Evolutionary conservation across 2,329 filamentous ascomycete species (phyloP).

Genomic region (Sporothrix brunneoviolacea): DNA sequence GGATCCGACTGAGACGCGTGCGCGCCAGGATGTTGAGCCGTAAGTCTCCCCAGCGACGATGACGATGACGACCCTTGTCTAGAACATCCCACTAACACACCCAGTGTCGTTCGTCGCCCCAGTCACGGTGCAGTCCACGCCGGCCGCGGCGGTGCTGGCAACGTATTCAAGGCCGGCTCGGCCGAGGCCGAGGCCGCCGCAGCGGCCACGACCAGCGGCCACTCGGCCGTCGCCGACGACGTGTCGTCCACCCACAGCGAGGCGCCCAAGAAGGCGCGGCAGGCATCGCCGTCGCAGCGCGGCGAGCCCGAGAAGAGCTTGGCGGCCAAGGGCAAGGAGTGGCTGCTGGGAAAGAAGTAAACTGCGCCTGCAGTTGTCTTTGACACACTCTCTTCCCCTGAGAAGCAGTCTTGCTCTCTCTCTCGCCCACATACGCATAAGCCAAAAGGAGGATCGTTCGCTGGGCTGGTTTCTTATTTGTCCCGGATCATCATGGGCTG

Average conservation of each 20-base stretch:
- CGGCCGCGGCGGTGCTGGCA: conserved; percentile 70
- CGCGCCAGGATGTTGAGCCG: conserved; percentile 76
- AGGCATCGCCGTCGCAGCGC: conserved; percentile 4
- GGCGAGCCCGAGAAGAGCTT: conserved; percentile 25
- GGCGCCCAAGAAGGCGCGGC: conserved; percentile 15
- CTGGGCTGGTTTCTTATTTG: too few relatives aligned
- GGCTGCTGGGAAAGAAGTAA: conserved; percentile 43
- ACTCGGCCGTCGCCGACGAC: conserved; percentile 29
- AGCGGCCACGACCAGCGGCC: conserved; percentile 20
- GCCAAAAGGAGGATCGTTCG: too few relatives aligned
- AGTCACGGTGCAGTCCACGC: conserved; percentile 57
- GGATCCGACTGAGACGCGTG: conserved; percentile 66
- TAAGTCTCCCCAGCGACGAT: conserved; percentile 33
- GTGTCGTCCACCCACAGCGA: conserved; percentile 19
- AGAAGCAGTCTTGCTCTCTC: too few relatives aligned
- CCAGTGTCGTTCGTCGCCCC: conserved; percentile 46
- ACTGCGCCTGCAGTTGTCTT: too few relatives aligned
- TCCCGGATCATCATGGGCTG: too few relatives aligned
- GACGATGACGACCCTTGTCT: not conserved
- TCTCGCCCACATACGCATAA: too few relatives aligned
- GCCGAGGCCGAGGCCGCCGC: conserved; percentile 32
- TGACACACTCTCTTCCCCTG: too few relatives aligned
- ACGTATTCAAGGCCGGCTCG: conserved; percentile 49
- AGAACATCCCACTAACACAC: not conserved
- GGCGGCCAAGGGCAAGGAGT: conserved; percentile 41